Evolutionary conservation across 192 early-diverging fungal genomes (phyloP), one percentile per base, ranked within the genome.

Genomic region (Oehlia diaphana): DNA sequence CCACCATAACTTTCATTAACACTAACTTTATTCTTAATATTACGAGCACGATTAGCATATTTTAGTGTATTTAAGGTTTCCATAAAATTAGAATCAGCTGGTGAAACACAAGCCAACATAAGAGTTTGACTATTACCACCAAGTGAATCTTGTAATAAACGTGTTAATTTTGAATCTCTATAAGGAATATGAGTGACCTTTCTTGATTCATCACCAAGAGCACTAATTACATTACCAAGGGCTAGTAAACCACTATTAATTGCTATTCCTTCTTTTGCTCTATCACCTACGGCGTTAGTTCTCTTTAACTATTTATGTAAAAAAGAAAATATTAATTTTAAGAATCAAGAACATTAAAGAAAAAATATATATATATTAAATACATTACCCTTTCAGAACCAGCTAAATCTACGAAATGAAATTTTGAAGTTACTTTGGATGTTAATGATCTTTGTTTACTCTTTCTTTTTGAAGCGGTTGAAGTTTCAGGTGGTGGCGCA

Each of bases 331-430:
- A 37, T 3, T 37, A 37, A 37, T 37, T 3, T 37, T 37, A 37
- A 37, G 2, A 37, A 26, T 23, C 26, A 26, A 26, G 26, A 26
- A 26, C 0, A 16, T 23, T 9, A n/a, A 12, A 4, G 23, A 39
- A 26, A 0, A 26, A 26, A 26, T 26, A 26, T 26, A 26, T 26
- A 26, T 26, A 26, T 26, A 26, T 26, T 1, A 0, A 37, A 37
- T 37, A 37, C 26, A 19, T 58, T 86, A 88, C 86, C 63, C 94
- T 83, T 86, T 99, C 97, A 6, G 95, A 96, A 21, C 98, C 98
- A 26, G 98, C 98, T 80, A 99, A 88, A 88, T 99, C 98, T 31
- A 99, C 97, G 89, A 98, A 99, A 81, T 97, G 93, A 78, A 99
- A 97, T 87, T 98, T 99, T 37, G 95, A 96, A 4, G 85, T 80